Base-by-base conservation (phyloP, 2,329 filamentous ascomycete species). In the Fusarium sp. region DNA sequence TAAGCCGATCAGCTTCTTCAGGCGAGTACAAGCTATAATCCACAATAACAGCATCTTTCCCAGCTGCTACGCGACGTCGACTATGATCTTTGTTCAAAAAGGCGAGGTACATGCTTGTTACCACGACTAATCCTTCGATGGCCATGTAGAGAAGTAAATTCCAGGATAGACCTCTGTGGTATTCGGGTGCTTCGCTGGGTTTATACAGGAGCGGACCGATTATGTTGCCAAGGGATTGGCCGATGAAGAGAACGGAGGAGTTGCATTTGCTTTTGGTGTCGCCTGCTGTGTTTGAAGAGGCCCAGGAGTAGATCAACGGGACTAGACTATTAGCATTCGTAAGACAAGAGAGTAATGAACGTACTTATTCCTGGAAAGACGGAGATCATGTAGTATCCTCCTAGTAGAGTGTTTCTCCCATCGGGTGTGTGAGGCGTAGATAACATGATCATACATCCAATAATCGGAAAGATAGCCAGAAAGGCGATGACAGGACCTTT, bases 191-290 rank as follows among this genome's bases (percentile, higher is more conserved):
- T 74, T 68, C 79, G 56, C 81, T 81, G 14, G 64, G 55, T 4
- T 59, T 62, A 54, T 73, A 78, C 0, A 78, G 63, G 1, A 78
- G 46, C 1, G 75, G 73, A 0, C 89, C 89, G n/a, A 91, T 82
- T 46, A 91, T 87, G 70, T 91, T 91, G 10, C 89, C 89, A 2
- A 86, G 85, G 53, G 86, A 89, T 70, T 88, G 86, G 9, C 88
- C 88, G 27, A 91, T 82, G 68, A 91, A 89, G 5, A 91, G 79
- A 16, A 89, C 83, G 3, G 83, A 88, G 0, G 88, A 90, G 0
- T 86, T 90, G 4, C 88, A 84, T 74, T 91, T 91, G 65, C 88
- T 86, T 76, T 92, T 92, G 0, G 90, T 92, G 63, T 91, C 89
- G 1, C 89, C 90, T 3, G 83, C 89, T 0, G 89, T 88, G 68